These are phyloP conservation scores for Schizophyllum amplum DNA, from an alignment of 1,284 basidiomycete species.

Conservation along the genomic window DNA sequence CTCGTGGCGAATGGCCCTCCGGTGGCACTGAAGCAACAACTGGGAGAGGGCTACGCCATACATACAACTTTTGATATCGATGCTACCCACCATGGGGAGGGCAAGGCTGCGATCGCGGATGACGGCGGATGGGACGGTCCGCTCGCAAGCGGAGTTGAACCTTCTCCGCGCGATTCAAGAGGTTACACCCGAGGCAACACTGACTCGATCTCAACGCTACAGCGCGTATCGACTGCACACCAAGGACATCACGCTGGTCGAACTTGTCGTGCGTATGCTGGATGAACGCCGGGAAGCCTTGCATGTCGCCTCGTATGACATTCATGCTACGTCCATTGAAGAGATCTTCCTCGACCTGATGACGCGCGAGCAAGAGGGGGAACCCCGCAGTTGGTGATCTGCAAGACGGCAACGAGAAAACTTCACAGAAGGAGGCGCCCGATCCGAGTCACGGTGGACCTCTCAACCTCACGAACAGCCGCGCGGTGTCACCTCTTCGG, in stretches of 20 bases:
- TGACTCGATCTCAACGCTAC: constrained; percentile 32
- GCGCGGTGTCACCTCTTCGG: constrained; percentile 38
- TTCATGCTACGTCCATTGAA: constrained; percentile 69
- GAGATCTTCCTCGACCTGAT: constrained; percentile 75
- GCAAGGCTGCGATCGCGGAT: not conserved
- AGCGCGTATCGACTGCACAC: constrained; percentile 48
- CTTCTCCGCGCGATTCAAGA: constrained; percentile 36
- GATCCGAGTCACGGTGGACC: constrained; percentile 1
- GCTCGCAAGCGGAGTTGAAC: constrained; percentile 26
- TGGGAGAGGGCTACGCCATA: constrained; percentile 66
- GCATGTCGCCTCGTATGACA: constrained; percentile 48
- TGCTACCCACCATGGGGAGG: not conserved
- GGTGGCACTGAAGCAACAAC: constrained; percentile 61
- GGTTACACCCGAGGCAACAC: constrained; percentile 38
- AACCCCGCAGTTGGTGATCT: constrained; percentile 6
- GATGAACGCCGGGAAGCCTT: constrained; percentile 33
- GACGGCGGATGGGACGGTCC: constrained; percentile 16
- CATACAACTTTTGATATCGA: constrained; percentile 28
- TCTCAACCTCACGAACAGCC: constrained; percentile 41
- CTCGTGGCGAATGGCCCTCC: constrained; percentile 68
- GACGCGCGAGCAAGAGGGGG: constrained; percentile 31
- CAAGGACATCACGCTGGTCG: constrained; percentile 45
- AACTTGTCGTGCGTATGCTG: constrained; percentile 46
- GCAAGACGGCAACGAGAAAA: constrained; percentile 7
- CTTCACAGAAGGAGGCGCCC: constrained; percentile 11